Evolutionary conservation across 2,329 filamentous ascomycete genomes (phyloP), one percentile per base, ranked within the genome.

Genomic region (Metarhizium humberi): DNA sequence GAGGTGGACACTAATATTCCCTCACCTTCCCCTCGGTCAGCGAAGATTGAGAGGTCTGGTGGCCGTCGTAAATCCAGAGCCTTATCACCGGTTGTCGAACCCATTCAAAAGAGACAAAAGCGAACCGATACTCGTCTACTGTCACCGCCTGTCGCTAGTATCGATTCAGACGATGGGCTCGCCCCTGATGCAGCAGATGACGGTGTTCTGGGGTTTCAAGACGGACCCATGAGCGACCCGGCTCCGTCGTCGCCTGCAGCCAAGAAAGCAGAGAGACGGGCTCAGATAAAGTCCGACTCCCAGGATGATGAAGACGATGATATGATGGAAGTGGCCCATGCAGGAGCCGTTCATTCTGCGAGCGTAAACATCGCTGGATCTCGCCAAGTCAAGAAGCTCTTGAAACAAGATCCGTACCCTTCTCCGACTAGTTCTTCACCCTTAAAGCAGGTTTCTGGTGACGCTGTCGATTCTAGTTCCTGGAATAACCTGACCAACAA

Each of bases 401-500:
- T 86, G 63, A 88, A 92, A 68, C 70, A 81, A 11, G 78, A 82
- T 40, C 73, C 81, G 3, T 84, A 87, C 60, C 85, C 89, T 4
- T 82, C 86, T 1, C 90, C 90, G 4, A 79, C 78, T 47, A 89
- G 80, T 66, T 95, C 91, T 4, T 95, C 91, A 16, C 90, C 90
- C 16, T 74, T 78, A 7, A 84, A 85, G 60, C 29, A 46, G 34
- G 53, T 18, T n/a, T 74, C 79, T 1, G 76, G 81, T 14, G 73
- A 82, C 25, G 71, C 77, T 20, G 78, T 95, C 30, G 90, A 96
- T 73, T 81, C 92, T 1, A 86, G 87, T 1, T 84, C 90, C 1
- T 97, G 94, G 92, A 96, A 91, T 62, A 80, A 88, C 55, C 84
- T 99, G 50, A 92, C 88, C 7, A 84, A 85, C 65, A 92, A 87